Conservation (phyloP, 257 asterid species). For the Gardenia jasminoides region DNA sequence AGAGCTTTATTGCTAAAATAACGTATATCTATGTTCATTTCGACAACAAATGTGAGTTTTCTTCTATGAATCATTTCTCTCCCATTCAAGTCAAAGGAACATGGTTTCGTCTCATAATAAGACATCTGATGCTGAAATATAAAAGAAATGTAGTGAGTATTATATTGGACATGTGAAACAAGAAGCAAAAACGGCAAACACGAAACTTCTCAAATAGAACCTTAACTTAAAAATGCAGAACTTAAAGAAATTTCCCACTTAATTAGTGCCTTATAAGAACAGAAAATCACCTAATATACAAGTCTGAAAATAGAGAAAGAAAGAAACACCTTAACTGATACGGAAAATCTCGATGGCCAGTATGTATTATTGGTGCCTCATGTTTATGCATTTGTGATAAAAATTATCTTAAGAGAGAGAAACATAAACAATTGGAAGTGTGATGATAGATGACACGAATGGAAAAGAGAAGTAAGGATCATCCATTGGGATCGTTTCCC, state of each 20-base stretch:
- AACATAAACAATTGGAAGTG: neutral
- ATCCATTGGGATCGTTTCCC: constrained; percentile 51
- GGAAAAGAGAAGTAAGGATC: constrained; percentile 49
- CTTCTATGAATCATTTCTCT: neutral
- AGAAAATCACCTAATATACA: neutral
- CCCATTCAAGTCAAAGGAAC: neutral
- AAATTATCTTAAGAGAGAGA: too few species aligned
- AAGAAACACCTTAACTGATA: too few species aligned
- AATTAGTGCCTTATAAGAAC: too few species aligned
- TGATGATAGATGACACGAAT: constrained; percentile 31
- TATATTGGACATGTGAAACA: neutral
- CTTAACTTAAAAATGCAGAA: too few species aligned
- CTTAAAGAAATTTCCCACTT: neutral
- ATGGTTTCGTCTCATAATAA: neutral
- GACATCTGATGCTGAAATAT: too few species aligned
- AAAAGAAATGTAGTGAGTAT: too few species aligned
- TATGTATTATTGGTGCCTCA: neutral
- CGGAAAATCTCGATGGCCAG: too few species aligned
- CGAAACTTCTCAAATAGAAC: neutral
- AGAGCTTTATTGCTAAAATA: neutral
- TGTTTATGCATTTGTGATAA: neutral
- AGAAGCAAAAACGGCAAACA: neutral
- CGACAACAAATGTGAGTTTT: neutral
- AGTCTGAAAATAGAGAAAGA: neutral
- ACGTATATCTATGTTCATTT: too few species aligned